A percentile compares a stretch with the other conserved stretches of the same genome.
These are phyloP conservation scores for Globisporangium nunn DNA, from an alignment of 352 stramenopile species.

Conservation along the genomic window DNA sequence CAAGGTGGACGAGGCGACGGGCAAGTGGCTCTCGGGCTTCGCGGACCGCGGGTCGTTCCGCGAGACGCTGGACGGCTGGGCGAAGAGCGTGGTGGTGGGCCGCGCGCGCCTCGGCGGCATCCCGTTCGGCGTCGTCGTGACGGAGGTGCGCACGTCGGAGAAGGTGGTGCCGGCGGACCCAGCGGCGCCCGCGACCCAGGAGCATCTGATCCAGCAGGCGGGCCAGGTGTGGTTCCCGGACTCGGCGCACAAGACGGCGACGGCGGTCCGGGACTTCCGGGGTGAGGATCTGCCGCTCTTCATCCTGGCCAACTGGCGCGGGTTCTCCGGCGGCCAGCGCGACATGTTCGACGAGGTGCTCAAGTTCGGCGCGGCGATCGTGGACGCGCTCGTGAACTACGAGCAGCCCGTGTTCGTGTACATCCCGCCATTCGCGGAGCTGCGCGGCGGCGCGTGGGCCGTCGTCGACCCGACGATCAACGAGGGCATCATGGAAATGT, in stretches of 20 bases:
- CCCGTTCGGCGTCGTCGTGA: conserved; percentile 97
- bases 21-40: conserved; percentile 91
- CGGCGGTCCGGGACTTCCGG: conserved; percentile 99
- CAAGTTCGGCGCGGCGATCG: conserved; percentile 99
- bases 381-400: conserved; percentile 98
- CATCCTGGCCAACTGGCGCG: conserved; percentile 99
- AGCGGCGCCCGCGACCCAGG: conserved; percentile 93
- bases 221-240: conserved; percentile 99
- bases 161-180: conserved; percentile 97
- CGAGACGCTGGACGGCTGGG: conserved; percentile 97
- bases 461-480: conserved; percentile 99
- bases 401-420: conserved; percentile 99
- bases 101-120: conserved; percentile 97
- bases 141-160: conserved; percentile 97
- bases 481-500: conserved; percentile 99
- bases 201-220: conserved; percentile 96
- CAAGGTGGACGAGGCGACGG: conserved; percentile 59
- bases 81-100: conserved; percentile 98
- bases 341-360: conserved; percentile 99
- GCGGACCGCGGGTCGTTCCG: conserved; percentile 98
- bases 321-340: conserved; percentile 98
- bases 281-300: conserved; percentile 98
- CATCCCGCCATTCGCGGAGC: conserved; percentile 98
- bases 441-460: conserved; percentile 98
- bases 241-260: conserved; percentile 99